Percentiles rank a stretch among this genome's conserved stretches.
Evolutionary conservation across 1,284 basidiomycete genomes (phyloP).

Genomic region (Puccinia brachypodii): DNA sequence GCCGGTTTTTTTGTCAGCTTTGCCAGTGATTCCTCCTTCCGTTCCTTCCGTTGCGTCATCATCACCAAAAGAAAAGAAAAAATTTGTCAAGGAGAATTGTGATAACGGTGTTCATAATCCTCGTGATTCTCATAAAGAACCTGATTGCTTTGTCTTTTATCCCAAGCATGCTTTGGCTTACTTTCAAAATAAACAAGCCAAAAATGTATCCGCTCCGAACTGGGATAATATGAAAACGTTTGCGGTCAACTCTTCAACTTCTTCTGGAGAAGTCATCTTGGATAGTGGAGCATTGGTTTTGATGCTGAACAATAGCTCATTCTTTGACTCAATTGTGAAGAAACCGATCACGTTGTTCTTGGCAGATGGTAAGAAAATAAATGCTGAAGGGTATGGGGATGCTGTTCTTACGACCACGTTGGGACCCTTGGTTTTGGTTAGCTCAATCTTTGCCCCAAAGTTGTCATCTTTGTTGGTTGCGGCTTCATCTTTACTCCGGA

Average conservation of each 20-base stretch:
- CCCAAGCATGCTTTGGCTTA: background rate
- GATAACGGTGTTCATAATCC: background rate
- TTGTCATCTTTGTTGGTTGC: background rate
- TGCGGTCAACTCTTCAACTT: background rate
- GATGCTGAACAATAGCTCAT: background rate
- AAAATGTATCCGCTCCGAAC: background rate
- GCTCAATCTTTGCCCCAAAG: background rate
- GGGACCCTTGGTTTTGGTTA: background rate
- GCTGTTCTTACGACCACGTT: background rate
- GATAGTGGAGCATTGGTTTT: background rate
- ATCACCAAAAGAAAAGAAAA: background rate
- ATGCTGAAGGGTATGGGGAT: conserved; percentile 7
- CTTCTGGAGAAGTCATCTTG: background rate
- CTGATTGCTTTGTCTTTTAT: background rate
- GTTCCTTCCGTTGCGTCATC: too few species aligned
- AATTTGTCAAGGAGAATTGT: background rate
- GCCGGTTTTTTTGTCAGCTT: background rate
- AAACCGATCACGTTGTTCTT: background rate
- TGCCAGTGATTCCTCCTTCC: too few species aligned
- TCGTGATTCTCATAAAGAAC: background rate
- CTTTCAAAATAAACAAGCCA: background rate
- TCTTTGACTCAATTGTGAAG: background rate
- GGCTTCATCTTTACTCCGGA: background rate
- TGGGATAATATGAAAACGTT: background rate
- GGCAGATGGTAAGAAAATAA: background rate